Evolutionary conservation across 2,329 filamentous ascomycete genomes (phyloP), one percentile per base, ranked within the genome.

Genomic region (Sclerotinia subarctica): DNA sequence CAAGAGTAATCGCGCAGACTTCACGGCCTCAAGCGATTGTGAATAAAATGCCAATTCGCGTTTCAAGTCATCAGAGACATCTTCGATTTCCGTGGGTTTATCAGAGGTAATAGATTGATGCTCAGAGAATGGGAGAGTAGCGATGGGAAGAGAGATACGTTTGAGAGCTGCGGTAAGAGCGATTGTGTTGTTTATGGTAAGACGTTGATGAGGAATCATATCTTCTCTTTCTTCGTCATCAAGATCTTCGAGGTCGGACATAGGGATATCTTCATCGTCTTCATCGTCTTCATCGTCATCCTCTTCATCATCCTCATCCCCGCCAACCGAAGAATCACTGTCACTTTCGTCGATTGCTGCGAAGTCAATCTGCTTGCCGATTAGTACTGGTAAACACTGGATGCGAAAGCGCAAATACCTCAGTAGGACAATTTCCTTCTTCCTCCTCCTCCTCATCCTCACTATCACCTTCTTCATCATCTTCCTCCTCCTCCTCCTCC

Each of bases 101-200:
- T 84, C 79, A 51, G 91, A 89, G 24, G 89, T 86, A 65, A 98
- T 81, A 52, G 88, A 87, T 80, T 96, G 93, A 81, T 97, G 91
- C 75, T 90, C 88, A 70, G 89, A 90, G 81, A 99, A 99, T 56
- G 91, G 85, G 26, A 92, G 88, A 72, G 86, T 84, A 73, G 83
- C 83, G 67, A 86, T 87, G 19, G 91, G 87, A 64, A 95, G 82
- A 44, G 86, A 82, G 78, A 96, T 93, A 74, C 94, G 92, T 76
- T 91, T 90, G 70, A 96, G 85, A 17, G 93, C 88, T 73, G 91
- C 84, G 72, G 88, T 86, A 64, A 99, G 91, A 46, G 94, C 95
- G 72, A 91, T 84, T 66, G 91, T 94, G 83, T 99, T 99, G 86
- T 99, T 97, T 82, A 98, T 98, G 65, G 94, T 97, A 73, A 97